Evolutionary conservation across 305 asterid species (phyloP).

Genomic region (Fraxinus greggii): DNA sequence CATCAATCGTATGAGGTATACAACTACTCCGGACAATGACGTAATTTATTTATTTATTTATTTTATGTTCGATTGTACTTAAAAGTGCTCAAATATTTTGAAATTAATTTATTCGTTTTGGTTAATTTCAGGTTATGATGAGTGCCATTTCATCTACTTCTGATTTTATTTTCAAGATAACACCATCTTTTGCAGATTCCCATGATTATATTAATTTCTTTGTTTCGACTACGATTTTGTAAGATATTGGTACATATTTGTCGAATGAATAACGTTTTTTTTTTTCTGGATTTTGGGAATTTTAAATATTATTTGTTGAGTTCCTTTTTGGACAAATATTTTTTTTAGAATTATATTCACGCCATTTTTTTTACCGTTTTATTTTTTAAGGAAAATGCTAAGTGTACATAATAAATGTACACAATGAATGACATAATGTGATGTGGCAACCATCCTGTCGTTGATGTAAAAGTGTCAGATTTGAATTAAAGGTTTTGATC

Average conservation of each 20-base stretch:
- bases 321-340: not conserved
- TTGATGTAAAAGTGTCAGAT: too few species aligned
- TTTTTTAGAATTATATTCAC: not conserved
- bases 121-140: constrained; percentile 58
- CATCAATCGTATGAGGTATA: too few species aligned
- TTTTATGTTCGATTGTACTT: not conserved
- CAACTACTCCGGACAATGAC: too few species aligned
- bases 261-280: not conserved
- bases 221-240: constrained; percentile 30
- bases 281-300: not conserved
- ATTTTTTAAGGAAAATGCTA: too few species aligned
- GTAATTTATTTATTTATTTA: not conserved
- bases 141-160: constrained; percentile 61
- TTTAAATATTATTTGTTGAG: not conserved
- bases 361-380: not conserved
- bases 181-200: not conserved
- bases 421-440: too few species aligned
- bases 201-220: not conserved
- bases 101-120: not conserved
- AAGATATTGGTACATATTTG: constrained; percentile 1
- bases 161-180: constrained; percentile 30
- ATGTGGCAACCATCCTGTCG: too few species aligned
- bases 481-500: too few species aligned
- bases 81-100: not conserved
- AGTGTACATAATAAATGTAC: too few species aligned